Percentiles rank a stretch among this genome's conserved stretches.
Conservation (phyloP, 768 basidiomycete genomes). For the Dioszegia crocea region DNA sequence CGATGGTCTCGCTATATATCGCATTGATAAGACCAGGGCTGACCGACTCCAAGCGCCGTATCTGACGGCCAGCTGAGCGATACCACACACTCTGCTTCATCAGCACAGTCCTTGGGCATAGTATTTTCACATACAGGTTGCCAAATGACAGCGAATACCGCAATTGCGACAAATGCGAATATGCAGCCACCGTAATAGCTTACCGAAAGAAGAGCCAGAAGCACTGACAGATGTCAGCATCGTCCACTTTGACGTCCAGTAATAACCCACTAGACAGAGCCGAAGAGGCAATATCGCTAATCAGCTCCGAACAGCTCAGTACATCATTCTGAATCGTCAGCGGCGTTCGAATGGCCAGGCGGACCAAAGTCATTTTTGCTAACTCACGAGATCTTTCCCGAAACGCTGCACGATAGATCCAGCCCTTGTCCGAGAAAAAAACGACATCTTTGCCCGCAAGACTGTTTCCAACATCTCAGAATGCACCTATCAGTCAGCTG, state of each 20-base stretch:
- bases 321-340: slow-evolving; percentile 15
- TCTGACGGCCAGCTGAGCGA: slow-evolving; percentile 21
- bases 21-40: slow-evolving; percentile 37
- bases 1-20: slow-evolving; percentile 38
- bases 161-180: slow-evolving; percentile 14
- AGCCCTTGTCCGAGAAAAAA: slow-evolving; percentile 34
- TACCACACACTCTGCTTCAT: slow-evolving; percentile 22
- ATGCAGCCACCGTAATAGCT: slow-evolving; percentile 24
- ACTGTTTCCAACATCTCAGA: slow-evolving; percentile 29
- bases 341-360: background rate
- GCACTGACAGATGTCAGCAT: slow-evolving; percentile 13
- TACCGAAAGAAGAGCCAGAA: slow-evolving; percentile 18
- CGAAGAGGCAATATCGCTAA: slow-evolving; percentile 12
- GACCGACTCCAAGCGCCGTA: slow-evolving; percentile 22
- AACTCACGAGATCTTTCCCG: slow-evolving; percentile 33
- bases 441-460: slow-evolving; percentile 30
- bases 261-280: slow-evolving; percentile 16
- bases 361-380: background rate
- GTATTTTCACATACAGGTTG: slow-evolving; percentile 20
- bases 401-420: slow-evolving; percentile 43
- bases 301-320: slow-evolving; percentile 15
- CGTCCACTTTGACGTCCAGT: too few relatives aligned
- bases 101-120: background rate
- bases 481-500: slow-evolving; percentile 19
- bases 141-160: slow-evolving; percentile 17